These are phyloP conservation scores for Hippophae gyantsensis DNA, from an alignment of 306 rosid genomes.

Conservation along the genomic window DNA sequence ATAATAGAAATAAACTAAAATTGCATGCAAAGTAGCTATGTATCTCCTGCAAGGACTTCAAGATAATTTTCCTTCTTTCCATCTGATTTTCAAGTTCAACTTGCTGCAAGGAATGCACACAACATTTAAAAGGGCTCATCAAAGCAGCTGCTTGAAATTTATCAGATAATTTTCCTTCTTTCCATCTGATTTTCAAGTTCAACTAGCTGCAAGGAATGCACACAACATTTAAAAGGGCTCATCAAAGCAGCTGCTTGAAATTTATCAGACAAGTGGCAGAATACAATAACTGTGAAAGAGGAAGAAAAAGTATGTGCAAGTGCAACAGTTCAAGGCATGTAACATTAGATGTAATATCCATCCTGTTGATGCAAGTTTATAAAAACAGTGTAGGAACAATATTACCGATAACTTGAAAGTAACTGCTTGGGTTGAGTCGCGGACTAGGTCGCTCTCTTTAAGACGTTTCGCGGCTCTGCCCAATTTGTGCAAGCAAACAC, in stretches of 20 bases:
- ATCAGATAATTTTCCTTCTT: conserved; percentile 20
- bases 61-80: conserved; percentile 39
- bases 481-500: too few relatives aligned
- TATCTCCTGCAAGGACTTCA: conserved; percentile 61
- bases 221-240: conserved; percentile 4
- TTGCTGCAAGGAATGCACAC: conserved; percentile 37
- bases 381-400: too few relatives aligned
- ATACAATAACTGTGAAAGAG: neutral
- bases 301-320: too few relatives aligned
- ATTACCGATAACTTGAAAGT: too few relatives aligned
- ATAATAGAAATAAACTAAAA: too few relatives aligned
- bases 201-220: conserved; percentile 43
- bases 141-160: neutral
- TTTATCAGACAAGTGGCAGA: conserved; percentile 7
- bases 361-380: too few relatives aligned
- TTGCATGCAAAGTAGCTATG: conserved; percentile 26
- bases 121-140: conserved; percentile 1
- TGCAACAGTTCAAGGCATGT: too few relatives aligned
- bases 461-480: too few relatives aligned
- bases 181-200: conserved; percentile 66
- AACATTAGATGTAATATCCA: too few relatives aligned
- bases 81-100: conserved; percentile 61
- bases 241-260: conserved; percentile 3
- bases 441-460: too few relatives aligned
- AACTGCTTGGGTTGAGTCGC: too few relatives aligned